Evolutionary conservation across 2,329 filamentous ascomycete species (phyloP), one percentile per base, ranked within the genome.

Genomic region (Elsinoe arachidis): DNA sequence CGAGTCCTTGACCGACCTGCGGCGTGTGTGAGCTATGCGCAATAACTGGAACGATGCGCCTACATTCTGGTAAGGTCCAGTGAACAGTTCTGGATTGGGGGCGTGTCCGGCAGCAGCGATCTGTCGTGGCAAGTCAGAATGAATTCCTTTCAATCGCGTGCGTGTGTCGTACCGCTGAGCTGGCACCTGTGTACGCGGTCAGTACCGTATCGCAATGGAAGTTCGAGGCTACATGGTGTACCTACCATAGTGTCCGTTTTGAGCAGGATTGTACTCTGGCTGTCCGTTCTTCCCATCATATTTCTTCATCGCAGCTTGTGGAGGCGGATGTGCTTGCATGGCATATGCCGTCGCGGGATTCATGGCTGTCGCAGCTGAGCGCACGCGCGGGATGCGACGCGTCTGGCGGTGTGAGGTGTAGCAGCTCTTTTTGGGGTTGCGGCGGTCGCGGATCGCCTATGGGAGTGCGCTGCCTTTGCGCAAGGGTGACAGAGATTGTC

Each of bases 61-160:
- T 77, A 93, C 92, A 76, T 99, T 99, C 66, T 90, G 87, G 91
- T 92, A 97, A 61, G 90, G 86, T 14, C 91, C 91, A 1, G 89
- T 92, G 74, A 96, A 97, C 58, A 96, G 82, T 72, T 96, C 91
- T 46, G 90, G 79, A 61, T 84, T 86, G n/a, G 91, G 90, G 47
- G 90, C 89, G 72, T 89, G 93, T 58, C 90, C 90, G 74, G 90
- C 86, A 44, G 86, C 84, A 51, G 91, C 89, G 64, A 96, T 86
- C 88, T 93, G 72, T 68, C 44, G 64, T 65, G n/a, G 62, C 67
- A 34, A 15, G 57, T 60, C 37, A 63, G 56, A 37, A 39, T 21
- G 33, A 41, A 15, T 35, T 33, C 33, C 23, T 33, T 58, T 33
- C 34, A 58, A 57, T 57, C 23, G 56, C 39, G 41, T 59, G 46